Evolutionary conservation across 2,329 filamentous ascomycete genomes (phyloP), one percentile per base, ranked within the genome.

Genomic region (Aspergillus costaricaensis): DNA sequence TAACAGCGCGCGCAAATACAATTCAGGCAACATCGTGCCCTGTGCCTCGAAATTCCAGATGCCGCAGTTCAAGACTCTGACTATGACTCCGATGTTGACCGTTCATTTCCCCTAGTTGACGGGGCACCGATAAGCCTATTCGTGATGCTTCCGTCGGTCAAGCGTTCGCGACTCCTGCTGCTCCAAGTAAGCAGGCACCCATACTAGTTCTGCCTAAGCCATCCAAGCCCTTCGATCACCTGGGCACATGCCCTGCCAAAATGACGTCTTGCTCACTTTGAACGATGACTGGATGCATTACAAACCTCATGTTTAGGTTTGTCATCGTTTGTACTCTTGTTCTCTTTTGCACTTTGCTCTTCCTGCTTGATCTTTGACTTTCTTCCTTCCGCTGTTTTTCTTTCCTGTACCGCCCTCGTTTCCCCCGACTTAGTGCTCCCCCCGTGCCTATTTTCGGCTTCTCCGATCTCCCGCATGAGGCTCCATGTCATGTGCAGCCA

Each of bases 121-220:
- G 23, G 53, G 21, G 38, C 25, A 12, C 19, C 30, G 39, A 44
- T 36, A 43, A 30, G 53, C 53, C 43, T 30, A 41, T 32, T 32
- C 39, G 39, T 43, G 38, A 47, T 36, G 41, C 25, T 55, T 44
- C 39, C 44, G 53, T 55, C 53, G 53, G 53, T 55, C 53, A 44
- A 30, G 47, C 47, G 47, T 50, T 50, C 47, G 25, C 47, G 47
- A 50, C 23, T 19, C 47, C 47, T 50, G 47, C 23, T 50, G 47
- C 47, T 50, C 25, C 47, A 27, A 15, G 39, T 55, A 55, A 55
- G 53, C 53, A 55, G 53, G 53, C 53, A 55, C 25, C 53, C 53
- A 44, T 55, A 17, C 53, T 55, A 55, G 53, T 55, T 55, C 53
- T 55, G 53, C 53, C 53, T 55, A 55, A 55, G 53, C 53, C 53